These are phyloP conservation scores for Epichloe festucae DNA, from an alignment of 2,329 filamentous ascomycete species.

Conservation along the genomic window DNA sequence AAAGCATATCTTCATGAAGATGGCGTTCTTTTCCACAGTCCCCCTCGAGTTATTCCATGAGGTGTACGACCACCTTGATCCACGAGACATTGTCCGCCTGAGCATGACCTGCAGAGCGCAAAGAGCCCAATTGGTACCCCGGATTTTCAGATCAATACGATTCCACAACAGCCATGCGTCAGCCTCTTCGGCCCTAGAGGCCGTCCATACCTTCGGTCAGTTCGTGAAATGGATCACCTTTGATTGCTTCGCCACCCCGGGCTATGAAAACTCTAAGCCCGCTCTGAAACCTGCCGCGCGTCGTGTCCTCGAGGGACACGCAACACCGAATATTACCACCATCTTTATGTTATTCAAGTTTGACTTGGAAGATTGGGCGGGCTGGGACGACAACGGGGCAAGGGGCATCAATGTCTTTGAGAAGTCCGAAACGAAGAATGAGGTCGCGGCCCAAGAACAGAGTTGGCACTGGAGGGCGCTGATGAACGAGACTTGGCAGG, in stretches of 20 bases:
- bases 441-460: background rate
- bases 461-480: background rate
- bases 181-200: too few species aligned
- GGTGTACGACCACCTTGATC: too few species aligned
- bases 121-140: too few species aligned
- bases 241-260: background rate
- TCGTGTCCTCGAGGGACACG: background rate
- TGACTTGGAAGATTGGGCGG: background rate
- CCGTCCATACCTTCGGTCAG: too few species aligned
- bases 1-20: too few species aligned
- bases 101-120: too few species aligned
- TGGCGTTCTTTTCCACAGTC: too few species aligned
- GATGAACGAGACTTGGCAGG: background rate
- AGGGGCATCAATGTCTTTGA: background rate
- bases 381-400: background rate
- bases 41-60: too few species aligned
- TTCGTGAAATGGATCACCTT: background rate
- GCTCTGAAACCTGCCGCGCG: background rate
- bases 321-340: accelerated
- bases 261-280: background rate
- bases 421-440: background rate
- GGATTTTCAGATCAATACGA: too few species aligned
- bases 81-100: too few species aligned
- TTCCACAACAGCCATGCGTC: too few species aligned
- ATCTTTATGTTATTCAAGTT: background rate